phyloP scores from a whole-genome alignment of 805 yeast genomes.

The Candida berthetii region DNA sequence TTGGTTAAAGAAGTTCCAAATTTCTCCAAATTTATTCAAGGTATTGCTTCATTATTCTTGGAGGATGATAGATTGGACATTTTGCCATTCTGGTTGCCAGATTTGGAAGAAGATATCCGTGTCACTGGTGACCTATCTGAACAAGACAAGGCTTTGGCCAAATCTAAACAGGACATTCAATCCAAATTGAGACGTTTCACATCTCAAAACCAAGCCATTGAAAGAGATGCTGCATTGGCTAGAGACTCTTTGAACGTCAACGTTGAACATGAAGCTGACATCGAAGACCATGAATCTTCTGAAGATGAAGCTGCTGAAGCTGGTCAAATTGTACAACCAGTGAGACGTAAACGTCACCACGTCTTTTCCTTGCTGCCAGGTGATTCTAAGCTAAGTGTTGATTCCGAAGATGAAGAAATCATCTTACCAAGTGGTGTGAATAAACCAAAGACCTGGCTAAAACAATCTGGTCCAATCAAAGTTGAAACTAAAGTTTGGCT shows the following conservation, averaged over 20 bases:
- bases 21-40: slow-evolving; percentile 90
- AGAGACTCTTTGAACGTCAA: background rate
- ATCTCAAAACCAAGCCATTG: background rate
- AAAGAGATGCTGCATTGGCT: background rate
- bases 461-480: slow-evolving; percentile 87
- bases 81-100: slow-evolving; percentile 93
- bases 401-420: slow-evolving; percentile 84
- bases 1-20: slow-evolving; percentile 91
- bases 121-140: slow-evolving; percentile 68
- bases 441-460: slow-evolving; percentile 72
- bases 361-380: slow-evolving; percentile 30
- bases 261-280: slow-evolving; percentile 30
- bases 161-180: slow-evolving; percentile 36
- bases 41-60: slow-evolving; percentile 79
- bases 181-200: slow-evolving; percentile 30
- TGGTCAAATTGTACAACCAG: background rate
- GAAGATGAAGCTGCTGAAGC: slow-evolving; percentile 25
- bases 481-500: slow-evolving; percentile 98
- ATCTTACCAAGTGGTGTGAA: slow-evolving; percentile 84
- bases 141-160: slow-evolving; percentile 50
- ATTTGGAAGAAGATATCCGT: slow-evolving; percentile 72
- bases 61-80: slow-evolving; percentile 89
- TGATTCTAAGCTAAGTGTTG: slow-evolving; percentile 46
- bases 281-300: slow-evolving; percentile 54
- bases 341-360: slow-evolving; percentile 5